These are phyloP conservation scores for Nicotiana tabacum DNA, from an alignment of 257 asterid genomes.

Conservation along the genomic window DNA sequence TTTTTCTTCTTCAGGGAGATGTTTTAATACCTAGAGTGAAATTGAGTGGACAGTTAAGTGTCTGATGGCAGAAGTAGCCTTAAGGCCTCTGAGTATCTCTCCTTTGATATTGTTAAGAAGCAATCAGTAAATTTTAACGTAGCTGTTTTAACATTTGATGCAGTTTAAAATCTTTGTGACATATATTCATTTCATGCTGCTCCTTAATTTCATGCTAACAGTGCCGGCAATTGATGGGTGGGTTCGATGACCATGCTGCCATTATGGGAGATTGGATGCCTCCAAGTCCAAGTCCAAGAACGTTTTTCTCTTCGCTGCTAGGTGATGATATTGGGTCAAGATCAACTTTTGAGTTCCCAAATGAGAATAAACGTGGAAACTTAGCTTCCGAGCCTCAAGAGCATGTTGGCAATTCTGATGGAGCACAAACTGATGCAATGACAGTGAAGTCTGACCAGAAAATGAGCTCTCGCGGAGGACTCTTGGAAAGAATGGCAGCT, in stretches of 20 bases:
- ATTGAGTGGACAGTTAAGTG: background rate
- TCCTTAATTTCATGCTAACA: background rate
- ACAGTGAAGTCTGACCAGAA: constrained; percentile 27
- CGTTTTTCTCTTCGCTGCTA: constrained; percentile 45
- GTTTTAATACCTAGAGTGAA: background rate
- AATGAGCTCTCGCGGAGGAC: constrained; percentile 52
- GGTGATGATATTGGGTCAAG: constrained; percentile 32
- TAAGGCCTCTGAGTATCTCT: background rate
- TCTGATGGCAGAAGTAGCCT: background rate
- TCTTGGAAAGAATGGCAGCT: constrained; percentile 77
- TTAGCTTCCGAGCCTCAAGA: constrained; percentile 20
- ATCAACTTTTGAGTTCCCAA: constrained; percentile 19
- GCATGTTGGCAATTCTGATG: constrained; percentile 17
- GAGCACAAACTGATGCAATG: constrained; percentile 12
- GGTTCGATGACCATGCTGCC: constrained; percentile 63
- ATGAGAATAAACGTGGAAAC: constrained; percentile 27
- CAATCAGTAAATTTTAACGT: background rate
- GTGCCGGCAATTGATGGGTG: constrained; percentile 39
- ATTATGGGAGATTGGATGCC: constrained; percentile 69
- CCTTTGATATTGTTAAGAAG: background rate
- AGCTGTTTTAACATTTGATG: background rate
- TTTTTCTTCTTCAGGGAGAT: background rate
- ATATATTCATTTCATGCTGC: constrained; percentile 7
- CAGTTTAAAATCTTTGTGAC: constrained; percentile 11
- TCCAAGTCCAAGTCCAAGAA: constrained; percentile 50